Evolutionary conservation across 2,329 filamentous ascomycete species (phyloP).

Genomic region (Aspergillus hortae): DNA sequence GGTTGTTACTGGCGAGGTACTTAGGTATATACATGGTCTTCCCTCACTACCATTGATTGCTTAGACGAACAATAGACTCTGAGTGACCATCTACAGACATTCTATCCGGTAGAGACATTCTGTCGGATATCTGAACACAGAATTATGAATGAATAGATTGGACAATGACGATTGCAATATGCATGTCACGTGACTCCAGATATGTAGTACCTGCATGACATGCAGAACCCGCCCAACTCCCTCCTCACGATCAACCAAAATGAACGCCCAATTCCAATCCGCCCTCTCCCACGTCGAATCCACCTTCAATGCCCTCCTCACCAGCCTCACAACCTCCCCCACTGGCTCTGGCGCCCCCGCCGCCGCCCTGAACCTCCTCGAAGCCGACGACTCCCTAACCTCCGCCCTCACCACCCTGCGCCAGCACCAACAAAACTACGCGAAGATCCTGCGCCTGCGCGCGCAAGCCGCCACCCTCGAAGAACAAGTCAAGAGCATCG

Average conservation of each 20-base stretch:
- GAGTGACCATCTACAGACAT: too few relatives aligned
- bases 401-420: conserved; percentile 41
- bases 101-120: too few relatives aligned
- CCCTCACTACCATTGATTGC: too few relatives aligned
- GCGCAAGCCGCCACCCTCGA: conserved; percentile 39
- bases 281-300: conserved; percentile 40
- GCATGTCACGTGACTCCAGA: background rate
- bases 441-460: conserved; percentile 39
- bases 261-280: conserved; percentile 39
- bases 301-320: conserved; percentile 41
- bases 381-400: conserved; percentile 41
- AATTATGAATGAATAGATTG: too few relatives aligned
- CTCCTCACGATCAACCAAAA: conserved; percentile 16
- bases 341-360: conserved; percentile 42
- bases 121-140: too few relatives aligned
- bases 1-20: too few relatives aligned
- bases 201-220: too few relatives aligned
- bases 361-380: conserved; percentile 37
- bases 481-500: conserved; percentile 39
- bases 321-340: conserved; percentile 41
- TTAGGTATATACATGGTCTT: too few relatives aligned
- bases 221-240: background rate
- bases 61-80: too few relatives aligned
- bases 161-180: too few relatives aligned
- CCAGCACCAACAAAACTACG: conserved; percentile 44